These are phyloP conservation scores for Colletotrichum siamense DNA, from an alignment of 2,329 filamentous ascomycete species.

Conservation along the genomic window DNA sequence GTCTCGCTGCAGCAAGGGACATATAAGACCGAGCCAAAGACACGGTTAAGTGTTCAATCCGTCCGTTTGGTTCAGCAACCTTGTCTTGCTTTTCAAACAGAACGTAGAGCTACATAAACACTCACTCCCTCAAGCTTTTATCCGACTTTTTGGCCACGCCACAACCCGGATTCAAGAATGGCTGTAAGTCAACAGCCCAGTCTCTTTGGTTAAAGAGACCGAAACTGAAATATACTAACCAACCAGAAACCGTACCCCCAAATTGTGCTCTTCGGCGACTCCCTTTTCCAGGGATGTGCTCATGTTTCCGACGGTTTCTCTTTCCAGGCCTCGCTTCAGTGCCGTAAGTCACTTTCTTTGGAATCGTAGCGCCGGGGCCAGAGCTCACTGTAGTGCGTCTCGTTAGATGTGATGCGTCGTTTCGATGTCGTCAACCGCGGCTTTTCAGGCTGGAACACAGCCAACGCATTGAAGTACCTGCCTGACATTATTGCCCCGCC, in stretches of 20 bases:
- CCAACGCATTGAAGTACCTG: slow-evolving; percentile 73
- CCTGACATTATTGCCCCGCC: slow-evolving; percentile 74
- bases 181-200: background rate
- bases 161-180: background rate
- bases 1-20: background rate
- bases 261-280: slow-evolving; percentile 88
- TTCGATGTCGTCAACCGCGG: slow-evolving; percentile 91
- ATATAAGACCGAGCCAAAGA: background rate
- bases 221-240: background rate
- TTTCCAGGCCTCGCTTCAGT: slow-evolving; percentile 74
- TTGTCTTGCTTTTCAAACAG: background rate
- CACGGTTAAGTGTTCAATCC: background rate
- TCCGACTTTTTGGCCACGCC: background rate
- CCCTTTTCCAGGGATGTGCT: slow-evolving; percentile 76
- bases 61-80: background rate
- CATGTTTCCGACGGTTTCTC: slow-evolving; percentile 71
- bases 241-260: slow-evolving; percentile 61
- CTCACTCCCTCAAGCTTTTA: background rate
- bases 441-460: slow-evolving; percentile 84
- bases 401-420: slow-evolving; percentile 73
- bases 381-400: slow-evolving; percentile 9
- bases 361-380: slow-evolving; percentile 40
- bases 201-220: background rate
- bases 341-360: slow-evolving; percentile 60
- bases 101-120: background rate